A percentile compares a stretch with the other conserved stretches of the same genome.
These are phyloP conservation scores for Penicillium occitanis DNA, from an alignment of 2,329 filamentous ascomycete genomes.

Conservation along the genomic window DNA sequence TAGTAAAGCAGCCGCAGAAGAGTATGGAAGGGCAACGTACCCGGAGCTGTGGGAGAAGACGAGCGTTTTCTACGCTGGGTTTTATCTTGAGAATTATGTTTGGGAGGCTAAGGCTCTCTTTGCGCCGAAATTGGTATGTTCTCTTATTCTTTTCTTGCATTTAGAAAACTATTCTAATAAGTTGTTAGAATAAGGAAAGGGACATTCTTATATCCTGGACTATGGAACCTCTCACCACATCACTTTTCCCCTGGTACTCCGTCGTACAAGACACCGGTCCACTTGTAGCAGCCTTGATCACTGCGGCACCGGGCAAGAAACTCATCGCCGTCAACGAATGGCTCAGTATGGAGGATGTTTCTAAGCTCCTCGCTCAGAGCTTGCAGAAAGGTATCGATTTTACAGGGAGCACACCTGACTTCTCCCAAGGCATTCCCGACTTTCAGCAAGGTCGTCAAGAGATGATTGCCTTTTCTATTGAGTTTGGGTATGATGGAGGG, in stretches of 20 bases:
- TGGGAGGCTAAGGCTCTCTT: not conserved
- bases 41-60: constrained; percentile 33
- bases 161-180: not conserved
- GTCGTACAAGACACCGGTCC: not conserved
- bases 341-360: not conserved
- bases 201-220: not conserved
- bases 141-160: not conserved
- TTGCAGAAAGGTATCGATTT: not conserved
- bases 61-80: not conserved
- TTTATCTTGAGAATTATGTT: constrained; percentile 9
- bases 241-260: not conserved
- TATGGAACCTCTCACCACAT: not conserved
- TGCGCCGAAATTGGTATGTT: constrained; percentile 4
- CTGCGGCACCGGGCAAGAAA: not conserved
- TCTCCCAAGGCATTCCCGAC: not conserved
- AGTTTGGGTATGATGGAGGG: not conserved
- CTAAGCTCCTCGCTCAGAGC: not conserved
- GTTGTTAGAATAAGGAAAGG: not conserved
- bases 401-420: not conserved
- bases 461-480: not conserved
- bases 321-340: not conserved
- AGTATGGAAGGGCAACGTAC: constrained; percentile 43
- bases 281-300: not conserved
- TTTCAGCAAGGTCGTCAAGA: not conserved
- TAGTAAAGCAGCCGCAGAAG: constrained; percentile 50